These are phyloP conservation scores for Citrus hindsii DNA, from an alignment of 345 rosid species.

Conservation along the genomic window DNA sequence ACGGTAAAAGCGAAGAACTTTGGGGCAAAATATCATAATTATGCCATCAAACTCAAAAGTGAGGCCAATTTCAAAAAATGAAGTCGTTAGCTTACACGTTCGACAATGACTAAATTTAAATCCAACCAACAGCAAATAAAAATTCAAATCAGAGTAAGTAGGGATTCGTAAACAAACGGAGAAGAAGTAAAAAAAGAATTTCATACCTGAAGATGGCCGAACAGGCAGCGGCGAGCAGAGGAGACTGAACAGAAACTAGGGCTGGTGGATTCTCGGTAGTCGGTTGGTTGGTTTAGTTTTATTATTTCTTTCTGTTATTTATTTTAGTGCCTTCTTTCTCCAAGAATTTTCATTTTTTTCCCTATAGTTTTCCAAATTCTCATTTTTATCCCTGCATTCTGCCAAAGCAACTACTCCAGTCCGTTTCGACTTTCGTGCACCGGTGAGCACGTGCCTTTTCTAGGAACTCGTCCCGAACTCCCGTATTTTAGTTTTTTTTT, in stretches of 20 bases:
- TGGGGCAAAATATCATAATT: background rate
- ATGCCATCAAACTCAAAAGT: background rate
- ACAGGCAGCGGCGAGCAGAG: background rate
- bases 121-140: background rate
- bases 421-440: too few relatives aligned
- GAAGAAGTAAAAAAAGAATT: background rate
- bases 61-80: background rate
- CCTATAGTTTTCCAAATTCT: background rate
- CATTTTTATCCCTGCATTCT: background rate
- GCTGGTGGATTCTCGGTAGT: slow-evolving; percentile 5
- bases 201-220: slow-evolving; percentile 7
- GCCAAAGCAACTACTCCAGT: too few relatives aligned
- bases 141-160: background rate
- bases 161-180: background rate
- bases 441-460: too few relatives aligned
- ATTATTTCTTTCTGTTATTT: too few relatives aligned
- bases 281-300: background rate
- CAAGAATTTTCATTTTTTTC: background rate
- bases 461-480: too few relatives aligned
- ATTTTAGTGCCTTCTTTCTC: background rate
- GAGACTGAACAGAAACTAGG: slow-evolving; percentile 14
- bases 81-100: background rate
- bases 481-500: too few relatives aligned
- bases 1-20: background rate
- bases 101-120: background rate